Evolutionary conservation across 169 alveolate genomes (phyloP).

Genomic region (Plasmodium ovale): DNA sequence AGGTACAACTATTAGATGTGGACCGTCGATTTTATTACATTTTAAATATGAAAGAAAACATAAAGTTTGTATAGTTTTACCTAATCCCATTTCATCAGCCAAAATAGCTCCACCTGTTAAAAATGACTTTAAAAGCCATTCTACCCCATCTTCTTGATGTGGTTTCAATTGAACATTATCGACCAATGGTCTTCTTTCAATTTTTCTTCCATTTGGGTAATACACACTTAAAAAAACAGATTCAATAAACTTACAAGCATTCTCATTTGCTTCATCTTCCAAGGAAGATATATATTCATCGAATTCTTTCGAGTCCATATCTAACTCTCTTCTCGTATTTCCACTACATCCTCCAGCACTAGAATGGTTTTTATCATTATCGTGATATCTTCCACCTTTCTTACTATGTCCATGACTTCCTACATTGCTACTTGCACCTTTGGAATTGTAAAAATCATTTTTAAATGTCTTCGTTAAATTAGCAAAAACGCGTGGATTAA

Average conservation of each 20-base stretch:
- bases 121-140: conserved; percentile 91
- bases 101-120: conserved; percentile 92
- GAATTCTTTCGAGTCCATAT: conserved; percentile 70
- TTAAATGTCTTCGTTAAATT: conserved; percentile 81
- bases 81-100: conserved; percentile 95
- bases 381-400: background rate
- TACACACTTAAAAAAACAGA: conserved; percentile 82
- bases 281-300: conserved; percentile 80
- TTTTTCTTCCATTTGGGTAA: conserved; percentile 86
- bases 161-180: conserved; percentile 91
- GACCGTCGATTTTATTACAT: conserved; percentile 90
- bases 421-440: conserved; percentile 2
- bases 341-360: background rate
- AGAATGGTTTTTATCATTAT: conserved; percentile 2
- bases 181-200: conserved; percentile 84
- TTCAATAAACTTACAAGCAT: conserved; percentile 83
- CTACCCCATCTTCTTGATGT: conserved; percentile 93
- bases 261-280: conserved; percentile 83
- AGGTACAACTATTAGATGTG: conserved; percentile 96
- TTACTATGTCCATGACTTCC: background rate
- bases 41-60: conserved; percentile 89
- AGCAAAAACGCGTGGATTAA: conserved; percentile 84
- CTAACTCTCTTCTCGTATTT: conserved; percentile 41
- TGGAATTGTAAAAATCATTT: conserved; percentile 48
- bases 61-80: conserved; percentile 93